phyloP scores from a whole-genome alignment of 345 rosid species.

The Gossypium mustelinum region DNA sequence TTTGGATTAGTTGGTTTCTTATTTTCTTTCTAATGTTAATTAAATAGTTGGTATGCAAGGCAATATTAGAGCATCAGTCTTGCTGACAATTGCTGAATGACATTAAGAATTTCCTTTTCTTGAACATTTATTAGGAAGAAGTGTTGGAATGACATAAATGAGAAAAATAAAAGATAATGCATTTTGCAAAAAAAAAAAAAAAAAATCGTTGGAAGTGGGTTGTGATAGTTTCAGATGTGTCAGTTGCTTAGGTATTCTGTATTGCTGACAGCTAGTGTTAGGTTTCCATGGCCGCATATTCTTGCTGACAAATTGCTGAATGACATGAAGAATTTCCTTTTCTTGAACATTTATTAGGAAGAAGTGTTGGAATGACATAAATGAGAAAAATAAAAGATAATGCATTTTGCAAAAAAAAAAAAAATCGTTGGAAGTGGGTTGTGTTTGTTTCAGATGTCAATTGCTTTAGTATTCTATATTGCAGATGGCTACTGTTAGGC shows the following conservation, averaged over 20 bases:
- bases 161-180: slow-evolving; percentile 2
- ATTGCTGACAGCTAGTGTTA: neutral
- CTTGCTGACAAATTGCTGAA: neutral
- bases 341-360: neutral
- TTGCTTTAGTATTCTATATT: neutral
- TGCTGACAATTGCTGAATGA: neutral
- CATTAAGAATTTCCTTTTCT: neutral
- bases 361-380: neutral
- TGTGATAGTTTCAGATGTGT: neutral
- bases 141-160: neutral
- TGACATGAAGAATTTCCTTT: neutral
- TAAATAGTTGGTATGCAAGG: neutral
- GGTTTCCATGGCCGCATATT: neutral
- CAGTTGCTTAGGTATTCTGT: neutral
- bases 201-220: neutral
- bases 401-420: neutral
- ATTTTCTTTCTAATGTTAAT: neutral
- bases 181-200: neutral
- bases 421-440: neutral
- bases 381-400: neutral
- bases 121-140: neutral
- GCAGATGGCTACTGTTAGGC: neutral
- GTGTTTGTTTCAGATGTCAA: neutral
- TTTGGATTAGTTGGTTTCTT: neutral
- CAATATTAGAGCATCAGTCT: neutral